These are phyloP conservation scores for Carex arenaria DNA, from an alignment of 202 grass and related monocot species.

Conservation along the genomic window DNA sequence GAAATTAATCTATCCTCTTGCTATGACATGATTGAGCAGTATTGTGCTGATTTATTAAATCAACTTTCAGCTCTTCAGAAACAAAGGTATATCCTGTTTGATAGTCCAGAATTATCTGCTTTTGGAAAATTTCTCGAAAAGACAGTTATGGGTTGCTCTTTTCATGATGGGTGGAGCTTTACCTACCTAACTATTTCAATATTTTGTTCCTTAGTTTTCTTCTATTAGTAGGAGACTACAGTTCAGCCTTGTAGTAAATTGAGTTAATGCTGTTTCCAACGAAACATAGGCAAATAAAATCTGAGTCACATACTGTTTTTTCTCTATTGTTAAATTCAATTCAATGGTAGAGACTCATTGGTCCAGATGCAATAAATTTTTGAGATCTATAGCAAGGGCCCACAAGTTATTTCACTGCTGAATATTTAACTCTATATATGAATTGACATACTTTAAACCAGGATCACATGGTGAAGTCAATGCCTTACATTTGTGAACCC, in stretches of 20 bases:
- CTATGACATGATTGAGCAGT: conserved; percentile 89
- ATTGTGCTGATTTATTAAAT: conserved; percentile 61
- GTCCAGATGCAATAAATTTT: background rate
- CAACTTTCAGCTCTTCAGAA: conserved; percentile 74
- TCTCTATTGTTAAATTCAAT: background rate
- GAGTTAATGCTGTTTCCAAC: background rate
- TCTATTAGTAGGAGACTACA: background rate
- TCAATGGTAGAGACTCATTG: background rate
- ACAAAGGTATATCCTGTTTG: conserved; percentile 50
- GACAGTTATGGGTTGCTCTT: background rate
- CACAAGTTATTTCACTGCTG: conserved; percentile 5
- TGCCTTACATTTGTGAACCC: background rate
- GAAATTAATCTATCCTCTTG: conserved; percentile 83
- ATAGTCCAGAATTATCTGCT: background rate
- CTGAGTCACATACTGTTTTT: background rate
- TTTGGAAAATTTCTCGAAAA: conserved; percentile 4
- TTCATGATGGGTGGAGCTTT: background rate
- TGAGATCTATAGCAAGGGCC: background rate
- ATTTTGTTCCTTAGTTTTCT: background rate
- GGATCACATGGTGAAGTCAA: background rate
- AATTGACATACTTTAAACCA: background rate
- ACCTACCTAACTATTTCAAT: background rate
- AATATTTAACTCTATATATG: background rate
- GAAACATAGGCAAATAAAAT: background rate
- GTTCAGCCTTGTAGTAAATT: background rate